Conservation (phyloP, 75 land plant species). For the Cryptomeria japonica region DNA sequence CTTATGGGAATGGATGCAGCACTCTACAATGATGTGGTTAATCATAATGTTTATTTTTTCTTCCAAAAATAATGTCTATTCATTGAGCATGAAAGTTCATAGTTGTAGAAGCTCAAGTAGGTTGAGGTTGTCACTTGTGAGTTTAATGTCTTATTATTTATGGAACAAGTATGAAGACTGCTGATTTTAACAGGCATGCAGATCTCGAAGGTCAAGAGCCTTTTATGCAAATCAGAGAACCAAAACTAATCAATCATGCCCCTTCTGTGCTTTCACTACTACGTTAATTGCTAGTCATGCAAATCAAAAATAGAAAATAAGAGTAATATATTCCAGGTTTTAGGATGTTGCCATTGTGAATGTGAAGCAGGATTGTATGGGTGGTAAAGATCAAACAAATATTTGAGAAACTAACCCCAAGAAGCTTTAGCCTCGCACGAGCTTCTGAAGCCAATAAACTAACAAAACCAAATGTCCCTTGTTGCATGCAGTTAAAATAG, state of each 20-base stretch:
- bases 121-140: background rate
- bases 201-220: background rate
- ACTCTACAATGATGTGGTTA: background rate
- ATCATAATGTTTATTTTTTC: background rate
- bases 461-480: background rate
- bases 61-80: background rate
- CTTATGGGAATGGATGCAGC: background rate
- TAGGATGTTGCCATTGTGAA: background rate
- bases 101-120: background rate
- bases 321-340: background rate
- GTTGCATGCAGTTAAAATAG: background rate
- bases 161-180: background rate
- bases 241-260: background rate
- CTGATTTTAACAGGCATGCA: background rate
- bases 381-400: background rate
- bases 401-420: background rate
- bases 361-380: background rate
- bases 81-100: background rate
- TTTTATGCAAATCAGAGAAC: background rate
- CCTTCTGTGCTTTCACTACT: background rate
- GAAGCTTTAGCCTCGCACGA: background rate
- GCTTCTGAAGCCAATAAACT: background rate
- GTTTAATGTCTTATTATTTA: background rate
- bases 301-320: background rate
- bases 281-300: too few relatives aligned